Conservation (phyloP, 2,329 filamentous ascomycete genomes). For the Coniochaeta ligniaria region DNA sequence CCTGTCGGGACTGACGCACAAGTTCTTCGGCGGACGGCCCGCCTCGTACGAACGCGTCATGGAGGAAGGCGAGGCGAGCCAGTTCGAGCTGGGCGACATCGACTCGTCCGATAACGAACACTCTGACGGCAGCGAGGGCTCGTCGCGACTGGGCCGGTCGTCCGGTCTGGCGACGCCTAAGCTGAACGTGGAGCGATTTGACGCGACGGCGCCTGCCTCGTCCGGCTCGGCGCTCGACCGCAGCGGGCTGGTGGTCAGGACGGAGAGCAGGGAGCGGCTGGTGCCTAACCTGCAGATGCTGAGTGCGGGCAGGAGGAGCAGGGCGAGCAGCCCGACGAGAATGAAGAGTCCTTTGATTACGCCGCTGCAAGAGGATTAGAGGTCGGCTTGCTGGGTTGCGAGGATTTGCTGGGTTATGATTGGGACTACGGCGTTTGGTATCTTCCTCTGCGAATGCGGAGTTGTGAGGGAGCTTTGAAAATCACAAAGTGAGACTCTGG, state of each 20-base stretch:
- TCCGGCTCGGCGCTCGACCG: constrained; percentile 47
- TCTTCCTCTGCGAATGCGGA: neutral
- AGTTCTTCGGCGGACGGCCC: constrained; percentile 52
- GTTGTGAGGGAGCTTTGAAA: neutral
- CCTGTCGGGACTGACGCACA: constrained; percentile 46
- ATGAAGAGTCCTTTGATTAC: constrained; percentile 51
- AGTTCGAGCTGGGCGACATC: constrained; percentile 70
- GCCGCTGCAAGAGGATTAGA: constrained; percentile 32
- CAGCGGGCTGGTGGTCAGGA: constrained; percentile 69
- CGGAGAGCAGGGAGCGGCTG: constrained; percentile 79
- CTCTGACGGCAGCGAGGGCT: constrained; percentile 52
- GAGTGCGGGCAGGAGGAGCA: constrained; percentile 49
- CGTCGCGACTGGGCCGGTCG: constrained; percentile 39
- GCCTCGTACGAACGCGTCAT: constrained; percentile 74
- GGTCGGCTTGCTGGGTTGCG: neutral
- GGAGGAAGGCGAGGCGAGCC: constrained; percentile 67
- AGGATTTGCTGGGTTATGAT: constrained; percentile 3
- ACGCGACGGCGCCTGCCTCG: constrained; percentile 25
- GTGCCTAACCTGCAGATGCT: constrained; percentile 46
- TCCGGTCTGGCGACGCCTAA: constrained; percentile 65
- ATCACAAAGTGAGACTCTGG: neutral
- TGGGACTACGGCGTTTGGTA: neutral
- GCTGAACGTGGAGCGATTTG: constrained; percentile 44
- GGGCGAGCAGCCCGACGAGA: constrained; percentile 50
- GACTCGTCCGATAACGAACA: constrained; percentile 56